These are phyloP conservation scores for Fereydounia khargensis DNA, from an alignment of 1,284 basidiomycete genomes.

Conservation along the genomic window DNA sequence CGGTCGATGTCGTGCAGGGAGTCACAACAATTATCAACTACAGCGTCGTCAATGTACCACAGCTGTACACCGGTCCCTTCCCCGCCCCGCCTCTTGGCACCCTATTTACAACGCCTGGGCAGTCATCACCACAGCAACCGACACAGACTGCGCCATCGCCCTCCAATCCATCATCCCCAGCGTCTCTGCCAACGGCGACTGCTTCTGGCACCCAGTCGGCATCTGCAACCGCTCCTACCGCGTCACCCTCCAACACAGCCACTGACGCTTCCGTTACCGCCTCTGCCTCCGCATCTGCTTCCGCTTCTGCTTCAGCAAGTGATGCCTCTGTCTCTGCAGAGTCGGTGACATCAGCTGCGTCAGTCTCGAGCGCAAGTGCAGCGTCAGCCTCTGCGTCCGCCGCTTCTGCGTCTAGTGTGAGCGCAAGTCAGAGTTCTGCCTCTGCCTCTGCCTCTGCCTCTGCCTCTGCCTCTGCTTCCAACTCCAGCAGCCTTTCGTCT, in stretches of 20 bases:
- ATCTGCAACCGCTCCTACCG: too few species aligned
- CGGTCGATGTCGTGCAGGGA: conserved; percentile 13
- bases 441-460: conserved; percentile 1
- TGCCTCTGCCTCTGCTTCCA: neutral
- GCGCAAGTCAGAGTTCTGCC: conserved; percentile 1
- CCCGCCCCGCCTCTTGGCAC: conserved; percentile 39
- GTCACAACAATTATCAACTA: conserved; percentile 28
- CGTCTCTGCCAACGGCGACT: neutral
- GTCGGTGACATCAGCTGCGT: neutral
- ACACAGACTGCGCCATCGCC: neutral
- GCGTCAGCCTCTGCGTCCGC: neutral
- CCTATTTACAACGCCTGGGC: conserved; percentile 35
- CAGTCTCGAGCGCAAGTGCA: neutral
- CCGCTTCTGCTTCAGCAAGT: neutral
- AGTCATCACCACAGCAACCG: conserved; percentile 1
- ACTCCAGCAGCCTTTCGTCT: neutral
- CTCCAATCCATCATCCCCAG: neutral
- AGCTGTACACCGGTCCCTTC: conserved; percentile 43
- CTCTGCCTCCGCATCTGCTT: neutral
- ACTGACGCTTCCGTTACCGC: neutral
- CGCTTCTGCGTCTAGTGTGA: neutral
- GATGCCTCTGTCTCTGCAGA: neutral
- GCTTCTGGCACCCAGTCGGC: neutral
- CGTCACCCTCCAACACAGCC: neutral
- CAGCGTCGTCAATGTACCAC: conserved; percentile 32